Conservation (phyloP, 106 monocot species). For the Dendrobium officinale region DNA sequence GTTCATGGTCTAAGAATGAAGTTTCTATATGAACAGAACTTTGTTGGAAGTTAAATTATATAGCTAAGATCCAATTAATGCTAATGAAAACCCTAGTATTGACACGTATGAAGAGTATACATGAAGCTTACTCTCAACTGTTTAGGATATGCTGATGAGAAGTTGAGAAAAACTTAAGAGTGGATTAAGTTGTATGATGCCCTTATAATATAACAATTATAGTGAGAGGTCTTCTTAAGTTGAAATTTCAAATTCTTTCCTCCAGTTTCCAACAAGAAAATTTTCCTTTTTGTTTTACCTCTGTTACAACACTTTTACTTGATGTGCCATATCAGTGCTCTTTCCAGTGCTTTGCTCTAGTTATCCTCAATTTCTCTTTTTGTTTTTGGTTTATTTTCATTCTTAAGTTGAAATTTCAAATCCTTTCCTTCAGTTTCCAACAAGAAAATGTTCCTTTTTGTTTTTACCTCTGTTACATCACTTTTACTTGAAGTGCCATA, state of each 20-base stretch:
- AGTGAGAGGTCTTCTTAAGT: not conserved
- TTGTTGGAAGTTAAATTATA: not conserved
- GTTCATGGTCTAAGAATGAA: constrained; percentile 1
- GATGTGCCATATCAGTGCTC: not conserved
- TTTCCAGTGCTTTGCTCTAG: not conserved
- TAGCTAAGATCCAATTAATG: not conserved
- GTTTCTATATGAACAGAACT: not conserved
- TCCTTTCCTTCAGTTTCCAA: not conserved
- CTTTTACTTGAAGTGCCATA: not conserved
- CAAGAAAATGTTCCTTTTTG: not conserved
- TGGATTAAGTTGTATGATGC: not conserved
- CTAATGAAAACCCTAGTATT: not conserved
- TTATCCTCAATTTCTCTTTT: not conserved
- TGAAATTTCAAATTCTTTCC: not conserved
- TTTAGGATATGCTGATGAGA: not conserved
- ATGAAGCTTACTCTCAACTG: not conserved
- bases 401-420: not conserved
- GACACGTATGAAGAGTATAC: not conserved
- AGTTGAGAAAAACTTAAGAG: not conserved
- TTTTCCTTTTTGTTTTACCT: not conserved
- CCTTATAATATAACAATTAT: not conserved
- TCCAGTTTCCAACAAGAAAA: not conserved
- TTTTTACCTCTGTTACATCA: not conserved
- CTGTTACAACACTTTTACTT: not conserved
- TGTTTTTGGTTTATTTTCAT: not conserved